Percentiles rank a stretch among this genome's conserved stretches.
Conservation (phyloP, 192 early-diverging fungal genomes). For the Rhizophagus prolifer region DNA sequence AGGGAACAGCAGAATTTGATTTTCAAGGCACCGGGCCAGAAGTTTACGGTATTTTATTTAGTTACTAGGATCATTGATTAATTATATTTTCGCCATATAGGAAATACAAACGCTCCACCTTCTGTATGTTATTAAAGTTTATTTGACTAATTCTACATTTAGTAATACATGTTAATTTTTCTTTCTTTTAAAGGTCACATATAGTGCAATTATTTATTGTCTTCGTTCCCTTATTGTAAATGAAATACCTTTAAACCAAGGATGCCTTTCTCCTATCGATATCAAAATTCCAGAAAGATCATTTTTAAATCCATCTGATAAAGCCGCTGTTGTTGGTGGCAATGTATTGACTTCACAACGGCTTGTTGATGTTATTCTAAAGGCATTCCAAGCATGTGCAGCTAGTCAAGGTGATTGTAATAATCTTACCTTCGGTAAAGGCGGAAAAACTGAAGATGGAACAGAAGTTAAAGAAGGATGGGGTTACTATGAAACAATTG, state of each 20-base stretch:
- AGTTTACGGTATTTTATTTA: constrained; percentile 79
- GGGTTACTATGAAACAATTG: constrained; percentile 98
- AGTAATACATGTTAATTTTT: constrained; percentile 8
- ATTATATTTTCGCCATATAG: not conserved
- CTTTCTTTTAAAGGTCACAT: constrained; percentile 55
- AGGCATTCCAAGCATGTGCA: constrained; percentile 86
- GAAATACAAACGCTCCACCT: constrained; percentile 52
- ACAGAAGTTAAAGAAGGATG: constrained; percentile 67
- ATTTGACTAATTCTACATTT: not conserved
- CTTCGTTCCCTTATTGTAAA: constrained; percentile 84
- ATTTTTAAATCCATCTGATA: constrained; percentile 76
- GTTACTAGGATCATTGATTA: not conserved
- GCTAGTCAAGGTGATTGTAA: constrained; percentile 95
- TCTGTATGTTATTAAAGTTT: constrained; percentile 38
- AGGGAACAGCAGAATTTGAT: constrained; percentile 87
- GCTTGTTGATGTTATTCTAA: constrained; percentile 87
- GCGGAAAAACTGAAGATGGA: constrained; percentile 54
- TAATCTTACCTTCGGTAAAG: constrained; percentile 93
- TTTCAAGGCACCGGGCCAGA: constrained; percentile 88
- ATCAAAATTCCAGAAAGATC: constrained; percentile 81
- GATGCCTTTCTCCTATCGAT: constrained; percentile 81
- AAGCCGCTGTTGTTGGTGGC: constrained; percentile 93
- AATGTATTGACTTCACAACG: constrained; percentile 95
- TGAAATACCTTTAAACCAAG: constrained; percentile 96
- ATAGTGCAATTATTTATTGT: constrained; percentile 97